Evolutionary conservation across 2,329 filamentous ascomycete genomes (phyloP).

Genomic region (Ceratocystiopsis minuta): DNA sequence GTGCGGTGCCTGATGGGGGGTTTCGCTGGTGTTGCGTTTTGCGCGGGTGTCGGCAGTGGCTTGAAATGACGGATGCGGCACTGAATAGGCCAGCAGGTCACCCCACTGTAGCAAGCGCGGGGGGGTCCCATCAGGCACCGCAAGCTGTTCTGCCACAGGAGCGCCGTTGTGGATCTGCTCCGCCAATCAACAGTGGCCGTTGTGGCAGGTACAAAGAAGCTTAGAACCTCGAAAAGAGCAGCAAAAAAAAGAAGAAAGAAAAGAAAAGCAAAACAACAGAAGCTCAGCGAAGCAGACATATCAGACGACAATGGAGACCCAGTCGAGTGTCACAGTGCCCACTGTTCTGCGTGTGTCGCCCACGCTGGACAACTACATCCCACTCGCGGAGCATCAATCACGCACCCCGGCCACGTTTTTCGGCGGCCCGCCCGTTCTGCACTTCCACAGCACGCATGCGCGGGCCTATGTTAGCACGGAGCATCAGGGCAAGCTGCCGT

Average conservation of each 20-base stretch:
- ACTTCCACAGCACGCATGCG: constrained; percentile 39
- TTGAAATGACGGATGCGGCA: not conserved
- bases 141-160: too few species aligned
- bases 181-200: too few species aligned
- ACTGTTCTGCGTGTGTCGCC: constrained; percentile 41
- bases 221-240: too few species aligned
- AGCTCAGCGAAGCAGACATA: not conserved
- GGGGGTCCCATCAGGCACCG: too few species aligned
- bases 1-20: too few species aligned
- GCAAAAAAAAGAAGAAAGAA: too few species aligned
- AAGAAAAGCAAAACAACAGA: too few species aligned
- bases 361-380: constrained; percentile 38
- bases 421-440: constrained; percentile 50
- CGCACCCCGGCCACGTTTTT: constrained; percentile 59
- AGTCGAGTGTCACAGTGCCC: constrained; percentile 12
- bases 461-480: constrained; percentile 38
- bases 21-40: too few species aligned
- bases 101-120: too few species aligned
- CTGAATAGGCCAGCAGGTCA: not conserved
- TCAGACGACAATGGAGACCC: constrained; percentile 1
- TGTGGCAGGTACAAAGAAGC: too few species aligned
- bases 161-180: too few species aligned
- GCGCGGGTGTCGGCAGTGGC: too few species aligned
- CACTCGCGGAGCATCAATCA: constrained; percentile 50
- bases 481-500: constrained; percentile 36